Percentiles rank a stretch among this genome's conserved stretches.
Evolutionary conservation across 169 alveolate genomes (phyloP).

Genomic region (Eimeria maxima): DNA sequence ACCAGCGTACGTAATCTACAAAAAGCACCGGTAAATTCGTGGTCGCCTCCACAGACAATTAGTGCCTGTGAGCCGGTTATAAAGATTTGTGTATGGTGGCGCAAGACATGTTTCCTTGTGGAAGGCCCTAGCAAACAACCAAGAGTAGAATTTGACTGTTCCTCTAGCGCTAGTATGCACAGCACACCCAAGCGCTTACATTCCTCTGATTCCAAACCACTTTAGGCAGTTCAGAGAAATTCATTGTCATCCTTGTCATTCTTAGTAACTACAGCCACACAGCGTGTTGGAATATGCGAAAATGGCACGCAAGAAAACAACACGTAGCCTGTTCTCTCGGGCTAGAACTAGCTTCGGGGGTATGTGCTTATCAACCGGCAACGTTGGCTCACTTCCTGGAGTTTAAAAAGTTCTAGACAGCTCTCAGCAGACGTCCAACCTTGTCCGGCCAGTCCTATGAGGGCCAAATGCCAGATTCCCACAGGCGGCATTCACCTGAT

Average conservation of each 20-base stretch:
- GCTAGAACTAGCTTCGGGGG: too few species aligned
- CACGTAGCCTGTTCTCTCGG: too few species aligned
- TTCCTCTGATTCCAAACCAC: neutral
- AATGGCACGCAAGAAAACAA: too few species aligned
- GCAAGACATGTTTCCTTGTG: neutral
- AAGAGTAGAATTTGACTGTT: neutral
- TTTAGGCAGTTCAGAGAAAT: neutral
- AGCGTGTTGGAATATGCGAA: too few species aligned
- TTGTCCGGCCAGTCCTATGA: neutral
- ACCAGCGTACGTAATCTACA: too few species aligned
- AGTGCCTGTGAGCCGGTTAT: neutral
- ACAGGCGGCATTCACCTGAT: neutral
- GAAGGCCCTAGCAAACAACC: neutral
- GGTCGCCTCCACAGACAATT: neutral
- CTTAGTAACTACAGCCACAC: neutral
- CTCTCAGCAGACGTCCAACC: neutral
- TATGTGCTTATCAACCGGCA: neutral
- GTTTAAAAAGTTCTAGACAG: neutral
- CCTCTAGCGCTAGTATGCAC: neutral
- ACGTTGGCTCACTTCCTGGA: neutral
- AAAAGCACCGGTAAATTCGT: neutral
- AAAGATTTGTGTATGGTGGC: neutral
- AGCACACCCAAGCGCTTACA: neutral
- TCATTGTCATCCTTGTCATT: too few species aligned
- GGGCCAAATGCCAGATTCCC: neutral